Conservation (phyloP, 2,329 filamentous ascomycete genomes). For the Colletotrichum spinosum region DNA sequence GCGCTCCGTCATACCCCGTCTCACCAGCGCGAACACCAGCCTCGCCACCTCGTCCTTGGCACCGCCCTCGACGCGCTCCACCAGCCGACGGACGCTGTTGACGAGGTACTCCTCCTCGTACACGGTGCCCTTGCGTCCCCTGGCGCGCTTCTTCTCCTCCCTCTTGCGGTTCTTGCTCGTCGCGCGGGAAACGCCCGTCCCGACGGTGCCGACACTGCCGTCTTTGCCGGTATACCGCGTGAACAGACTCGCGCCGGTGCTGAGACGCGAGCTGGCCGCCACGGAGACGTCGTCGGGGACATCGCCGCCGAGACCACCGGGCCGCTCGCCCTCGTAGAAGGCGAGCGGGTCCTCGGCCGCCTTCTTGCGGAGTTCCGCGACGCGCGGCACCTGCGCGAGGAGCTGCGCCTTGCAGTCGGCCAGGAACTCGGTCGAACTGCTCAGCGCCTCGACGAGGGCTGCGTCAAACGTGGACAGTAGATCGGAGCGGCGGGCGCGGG, state of each 20-base stretch:
- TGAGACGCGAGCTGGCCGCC: constrained; percentile 82
- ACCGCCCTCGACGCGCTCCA: constrained; percentile 81
- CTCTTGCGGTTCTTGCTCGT: constrained; percentile 89
- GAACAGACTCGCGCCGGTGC: constrained; percentile 89
- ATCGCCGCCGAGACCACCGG: constrained; percentile 67
- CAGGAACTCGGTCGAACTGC: constrained; percentile 87
- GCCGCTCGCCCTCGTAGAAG: constrained; percentile 85
- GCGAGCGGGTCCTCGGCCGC: constrained; percentile 87
- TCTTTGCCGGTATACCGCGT: constrained; percentile 87
- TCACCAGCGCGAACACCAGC: constrained; percentile 80
- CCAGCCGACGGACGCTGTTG: constrained; percentile 84
- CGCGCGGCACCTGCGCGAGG: constrained; percentile 84
- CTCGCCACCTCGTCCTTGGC: constrained; percentile 78
- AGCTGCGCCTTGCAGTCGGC: constrained; percentile 93
- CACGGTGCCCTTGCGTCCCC: constrained; percentile 95
- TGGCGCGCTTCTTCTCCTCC: constrained; percentile 94
- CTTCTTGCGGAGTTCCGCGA: constrained; percentile 83
- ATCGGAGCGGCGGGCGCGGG: constrained; percentile 67
- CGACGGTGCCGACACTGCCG: constrained; percentile 73
- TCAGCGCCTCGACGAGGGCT: constrained; percentile 83
- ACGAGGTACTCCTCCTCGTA: constrained; percentile 99
- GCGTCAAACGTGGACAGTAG: constrained; percentile 79
- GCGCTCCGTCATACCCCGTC: constrained; percentile 88
- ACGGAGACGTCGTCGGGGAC: constrained; percentile 93
- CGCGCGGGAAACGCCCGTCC: constrained; percentile 79